Conservation (phyloP, 768 basidiomycete species). For the Suillus brevipes region DNA sequence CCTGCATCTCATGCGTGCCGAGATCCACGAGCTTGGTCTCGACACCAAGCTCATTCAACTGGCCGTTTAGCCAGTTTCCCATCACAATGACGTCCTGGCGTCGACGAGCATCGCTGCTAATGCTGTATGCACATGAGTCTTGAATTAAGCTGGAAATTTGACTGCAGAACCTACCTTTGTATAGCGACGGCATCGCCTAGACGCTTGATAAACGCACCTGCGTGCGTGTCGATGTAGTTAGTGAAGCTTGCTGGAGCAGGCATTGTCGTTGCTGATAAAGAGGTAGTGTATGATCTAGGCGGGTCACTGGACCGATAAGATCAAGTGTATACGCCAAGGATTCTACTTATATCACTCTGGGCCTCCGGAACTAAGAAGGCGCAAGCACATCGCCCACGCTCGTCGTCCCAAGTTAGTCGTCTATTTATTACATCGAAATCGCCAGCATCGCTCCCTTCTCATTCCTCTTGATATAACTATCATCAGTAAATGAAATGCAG, state of each 20-base stretch:
- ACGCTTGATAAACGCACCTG: conserved; percentile 72
- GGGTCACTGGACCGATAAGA: not conserved
- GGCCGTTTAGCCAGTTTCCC: conserved; percentile 76
- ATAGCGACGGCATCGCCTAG: conserved; percentile 83
- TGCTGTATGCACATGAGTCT: conserved; percentile 36
- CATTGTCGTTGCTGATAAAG: conserved; percentile 27
- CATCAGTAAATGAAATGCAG: not conserved
- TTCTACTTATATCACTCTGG: not conserved
- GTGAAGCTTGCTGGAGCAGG: conserved; percentile 35
- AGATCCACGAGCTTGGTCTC: conserved; percentile 73
- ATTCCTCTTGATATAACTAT: not conserved
- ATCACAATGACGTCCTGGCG: conserved; percentile 82
- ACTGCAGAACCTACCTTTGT: conserved; percentile 52
- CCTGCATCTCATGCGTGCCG: conserved; percentile 74
- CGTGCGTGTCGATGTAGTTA: conserved; percentile 65
- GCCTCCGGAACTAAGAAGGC: not conserved
- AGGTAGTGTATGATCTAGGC: not conserved
- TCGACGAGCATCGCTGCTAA: conserved; percentile 69
- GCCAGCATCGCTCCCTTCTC: not conserved
- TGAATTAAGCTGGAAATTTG: conserved; percentile 6
- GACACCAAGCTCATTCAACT: conserved; percentile 78
- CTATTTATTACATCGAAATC: not conserved
- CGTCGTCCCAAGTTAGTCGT: not conserved
- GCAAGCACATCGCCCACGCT: not conserved
- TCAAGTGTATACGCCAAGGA: not conserved